These are phyloP conservation scores for Cutaneotrichosporon sp. DNA, from an alignment of 1,284 basidiomycete genomes.

Conservation along the genomic window DNA sequence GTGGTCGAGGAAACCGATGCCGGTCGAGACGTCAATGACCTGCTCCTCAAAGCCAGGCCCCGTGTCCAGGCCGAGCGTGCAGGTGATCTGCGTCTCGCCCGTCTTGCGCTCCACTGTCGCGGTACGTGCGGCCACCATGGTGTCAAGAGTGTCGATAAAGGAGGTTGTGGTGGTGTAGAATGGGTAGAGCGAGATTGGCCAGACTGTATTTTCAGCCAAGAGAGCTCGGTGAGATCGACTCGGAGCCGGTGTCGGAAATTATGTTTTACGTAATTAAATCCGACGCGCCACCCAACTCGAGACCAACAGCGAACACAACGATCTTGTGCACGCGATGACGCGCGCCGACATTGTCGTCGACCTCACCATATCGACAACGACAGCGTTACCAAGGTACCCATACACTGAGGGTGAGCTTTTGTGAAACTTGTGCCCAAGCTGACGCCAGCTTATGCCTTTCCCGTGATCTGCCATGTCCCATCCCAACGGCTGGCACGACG, in stretches of 20 bases:
- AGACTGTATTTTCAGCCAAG: background rate
- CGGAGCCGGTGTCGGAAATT: background rate
- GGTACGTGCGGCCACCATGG: constrained; percentile 41
- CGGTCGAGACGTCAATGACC: constrained; percentile 80
- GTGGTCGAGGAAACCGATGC: constrained; percentile 97
- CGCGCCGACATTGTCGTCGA: too few species aligned
- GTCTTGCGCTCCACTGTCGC: constrained; percentile 82
- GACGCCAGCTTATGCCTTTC: background rate
- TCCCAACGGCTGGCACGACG: background rate
- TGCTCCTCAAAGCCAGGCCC: constrained; percentile 63
- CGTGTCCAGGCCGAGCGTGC: constrained; percentile 77
- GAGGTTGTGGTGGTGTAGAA: too few species aligned
- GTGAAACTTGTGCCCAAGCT: background rate
- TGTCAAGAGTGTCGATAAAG: constrained; percentile 6
- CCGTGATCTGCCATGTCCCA: background rate
- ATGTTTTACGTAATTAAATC: too few species aligned
- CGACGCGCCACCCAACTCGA: too few species aligned
- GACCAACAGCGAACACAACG: too few species aligned
- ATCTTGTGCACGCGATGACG: too few species aligned
- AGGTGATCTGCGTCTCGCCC: constrained; percentile 84
- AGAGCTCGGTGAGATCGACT: background rate
- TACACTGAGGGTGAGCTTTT: too few species aligned
- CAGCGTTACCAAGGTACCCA: too few species aligned
- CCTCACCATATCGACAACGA: too few species aligned
- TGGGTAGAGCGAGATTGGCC: background rate